A percentile compares a stretch with the other conserved stretches of the same genome.
phyloP scores from a whole-genome alignment of 805 yeast species.

The Nakazawaea molendinolei region DNA sequence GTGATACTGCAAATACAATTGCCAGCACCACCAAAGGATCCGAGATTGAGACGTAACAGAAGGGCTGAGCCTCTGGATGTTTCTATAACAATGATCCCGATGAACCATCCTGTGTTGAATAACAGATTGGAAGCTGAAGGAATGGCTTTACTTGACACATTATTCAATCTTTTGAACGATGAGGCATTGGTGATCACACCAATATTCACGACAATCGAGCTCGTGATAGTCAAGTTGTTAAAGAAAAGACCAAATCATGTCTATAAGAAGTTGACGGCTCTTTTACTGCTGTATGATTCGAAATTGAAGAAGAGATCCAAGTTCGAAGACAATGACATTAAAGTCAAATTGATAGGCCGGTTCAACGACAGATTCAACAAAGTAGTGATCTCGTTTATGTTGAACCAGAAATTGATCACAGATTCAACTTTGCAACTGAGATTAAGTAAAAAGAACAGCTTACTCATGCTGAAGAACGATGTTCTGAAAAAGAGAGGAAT shows the following conservation, averaged over 20 bases:
- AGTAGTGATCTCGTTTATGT: conserved; percentile 23
- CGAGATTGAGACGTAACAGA: conserved; percentile 15
- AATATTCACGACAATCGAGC: conserved; percentile 59
- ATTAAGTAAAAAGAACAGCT: conserved; percentile 26
- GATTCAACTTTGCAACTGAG: conserved; percentile 24
- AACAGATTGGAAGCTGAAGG: conserved; percentile 64
- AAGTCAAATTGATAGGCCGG: conserved; percentile 23
- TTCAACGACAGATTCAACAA: conserved; percentile 31
- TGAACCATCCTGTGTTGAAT: conserved; percentile 59
- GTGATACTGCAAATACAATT: conserved; percentile 50
- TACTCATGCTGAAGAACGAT: conserved; percentile 22
- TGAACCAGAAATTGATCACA: conserved; percentile 27
- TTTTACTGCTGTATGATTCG: conserved; percentile 55
- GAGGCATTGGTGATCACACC: conserved; percentile 52
- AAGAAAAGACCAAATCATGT: conserved; percentile 59
- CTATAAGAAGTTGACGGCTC: conserved; percentile 45
- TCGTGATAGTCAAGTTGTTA: conserved; percentile 56
- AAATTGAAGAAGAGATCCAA: conserved; percentile 48
- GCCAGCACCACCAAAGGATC: conserved; percentile 33
- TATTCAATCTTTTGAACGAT: conserved; percentile 49
- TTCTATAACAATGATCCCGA: conserved; percentile 43
- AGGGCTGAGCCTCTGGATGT: conserved; percentile 23
- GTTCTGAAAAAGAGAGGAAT: conserved; percentile 24
- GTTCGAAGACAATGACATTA: conserved; percentile 28
- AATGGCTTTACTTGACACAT: conserved; percentile 55